A percentile compares a stretch with the other conserved stretches of the same genome.
Evolutionary conservation across 306 rosid genomes (phyloP).

Genomic region (Coriaria nepalensis): DNA sequence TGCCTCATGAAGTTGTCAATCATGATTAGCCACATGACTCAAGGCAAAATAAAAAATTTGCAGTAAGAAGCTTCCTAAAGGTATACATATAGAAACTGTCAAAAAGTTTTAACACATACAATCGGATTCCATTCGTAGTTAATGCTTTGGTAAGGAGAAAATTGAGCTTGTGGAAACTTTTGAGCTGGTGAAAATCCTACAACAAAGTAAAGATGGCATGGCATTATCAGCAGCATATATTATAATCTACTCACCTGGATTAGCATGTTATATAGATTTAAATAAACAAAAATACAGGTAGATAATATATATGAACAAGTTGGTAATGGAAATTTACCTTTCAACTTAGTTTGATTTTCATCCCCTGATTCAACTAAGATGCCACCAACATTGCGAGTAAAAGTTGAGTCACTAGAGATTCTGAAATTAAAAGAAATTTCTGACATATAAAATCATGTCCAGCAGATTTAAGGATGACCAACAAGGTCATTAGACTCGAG

Average conservation of each 20-base stretch:
- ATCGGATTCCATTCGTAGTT: slow-evolving; percentile 74
- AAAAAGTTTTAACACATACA: slow-evolving; percentile 29
- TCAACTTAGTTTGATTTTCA: slow-evolving; percentile 22
- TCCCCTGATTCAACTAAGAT: slow-evolving; percentile 45
- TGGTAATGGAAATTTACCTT: slow-evolving; percentile 25
- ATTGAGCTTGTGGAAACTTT: slow-evolving; percentile 76
- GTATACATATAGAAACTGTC: background rate
- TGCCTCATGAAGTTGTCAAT: slow-evolving; percentile 11
- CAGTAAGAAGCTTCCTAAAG: background rate
- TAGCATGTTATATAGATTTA: slow-evolving; percentile 1
- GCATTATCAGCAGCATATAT: slow-evolving; percentile 17
- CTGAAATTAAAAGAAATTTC: slow-evolving; percentile 30
- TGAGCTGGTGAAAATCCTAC: slow-evolving; percentile 78
- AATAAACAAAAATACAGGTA: slow-evolving; percentile 5
- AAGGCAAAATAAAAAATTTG: slow-evolving; percentile 12
- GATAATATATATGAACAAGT: background rate
- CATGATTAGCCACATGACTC: slow-evolving; percentile 9
- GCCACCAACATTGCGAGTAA: slow-evolving; percentile 47
- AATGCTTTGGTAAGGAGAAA: slow-evolving; percentile 46
- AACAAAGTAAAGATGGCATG: slow-evolving; percentile 13
- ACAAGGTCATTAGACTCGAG: background rate
- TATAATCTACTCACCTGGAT: slow-evolving; percentile 2
- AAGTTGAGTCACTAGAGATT: slow-evolving; percentile 38
- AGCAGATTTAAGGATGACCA: slow-evolving; percentile 10
- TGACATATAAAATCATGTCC: slow-evolving; percentile 7